Percentiles rank a stretch among this genome's conserved stretches.
Evolutionary conservation across 257 asterid species (phyloP).

Genomic region (Salvia miltiorrhiza): DNA sequence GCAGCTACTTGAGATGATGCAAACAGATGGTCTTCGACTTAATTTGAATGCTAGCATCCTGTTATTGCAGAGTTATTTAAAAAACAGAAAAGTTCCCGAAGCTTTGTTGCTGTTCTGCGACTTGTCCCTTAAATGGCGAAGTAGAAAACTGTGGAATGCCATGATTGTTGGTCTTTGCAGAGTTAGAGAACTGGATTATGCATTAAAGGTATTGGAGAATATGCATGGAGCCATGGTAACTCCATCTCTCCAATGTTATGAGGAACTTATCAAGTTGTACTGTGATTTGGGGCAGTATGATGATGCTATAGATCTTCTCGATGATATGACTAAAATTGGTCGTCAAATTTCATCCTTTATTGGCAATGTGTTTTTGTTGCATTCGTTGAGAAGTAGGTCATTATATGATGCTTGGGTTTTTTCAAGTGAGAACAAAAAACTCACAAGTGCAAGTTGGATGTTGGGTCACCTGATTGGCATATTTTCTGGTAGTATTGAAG

Average conservation of each 20-base stretch:
- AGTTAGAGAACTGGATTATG: conserved; percentile 35
- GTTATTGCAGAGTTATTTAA: conserved; percentile 55
- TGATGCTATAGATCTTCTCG: conserved; percentile 48
- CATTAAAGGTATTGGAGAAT: conserved; percentile 42
- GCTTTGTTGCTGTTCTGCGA: conserved; percentile 48
- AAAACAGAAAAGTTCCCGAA: conserved; percentile 32
- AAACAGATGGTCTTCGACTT: conserved; percentile 35
- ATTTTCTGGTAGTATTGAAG: conserved; percentile 51
- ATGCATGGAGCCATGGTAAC: conserved; percentile 38
- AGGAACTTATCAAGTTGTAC: conserved; percentile 62
- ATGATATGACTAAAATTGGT: conserved; percentile 57
- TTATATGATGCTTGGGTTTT: conserved; percentile 45
- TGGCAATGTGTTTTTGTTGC: conserved; percentile 69
- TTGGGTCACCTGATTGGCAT: conserved; percentile 62
- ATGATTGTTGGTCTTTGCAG: conserved; percentile 71
- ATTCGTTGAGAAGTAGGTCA: conserved; percentile 44
- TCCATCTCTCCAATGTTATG: conserved; percentile 70
- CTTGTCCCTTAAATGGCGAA: conserved; percentile 30
- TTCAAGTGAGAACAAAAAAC: conserved; percentile 27
- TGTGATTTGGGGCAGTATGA: conserved; percentile 41
- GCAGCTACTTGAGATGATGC: conserved; percentile 58
- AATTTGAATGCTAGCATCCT: conserved; percentile 36
- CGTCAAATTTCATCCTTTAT: conserved; percentile 64
- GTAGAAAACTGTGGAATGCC: conserved; percentile 40
- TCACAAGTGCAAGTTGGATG: conserved; percentile 41